Percentiles rank a stretch among this genome's conserved stretches.
Conservation (phyloP, 768 basidiomycete genomes). For the Sporobolomyces pararoseus region DNA sequence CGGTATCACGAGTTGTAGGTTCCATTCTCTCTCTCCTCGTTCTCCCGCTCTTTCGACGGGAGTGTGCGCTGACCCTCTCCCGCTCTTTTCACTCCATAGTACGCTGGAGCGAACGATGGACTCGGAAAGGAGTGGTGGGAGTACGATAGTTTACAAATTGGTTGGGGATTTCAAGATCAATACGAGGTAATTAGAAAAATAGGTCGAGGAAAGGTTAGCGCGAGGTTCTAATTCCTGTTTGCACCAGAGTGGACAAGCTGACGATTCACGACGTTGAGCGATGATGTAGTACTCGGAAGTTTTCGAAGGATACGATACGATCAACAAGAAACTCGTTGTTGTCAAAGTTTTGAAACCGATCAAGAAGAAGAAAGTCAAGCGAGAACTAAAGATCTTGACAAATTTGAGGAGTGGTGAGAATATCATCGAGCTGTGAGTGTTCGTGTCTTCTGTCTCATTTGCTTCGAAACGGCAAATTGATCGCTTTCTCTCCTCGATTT, state of each 20-base stretch:
- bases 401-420: slow-evolving; percentile 95
- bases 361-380: slow-evolving; percentile 62
- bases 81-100: background rate
- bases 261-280: too few species aligned
- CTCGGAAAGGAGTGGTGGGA: slow-evolving; percentile 26
- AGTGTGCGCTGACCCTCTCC: background rate
- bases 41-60: background rate
- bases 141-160: slow-evolving; percentile 15
- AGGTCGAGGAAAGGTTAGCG: slow-evolving; percentile 27
- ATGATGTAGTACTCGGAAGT: slow-evolving; percentile 44
- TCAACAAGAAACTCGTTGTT: slow-evolving; percentile 40
- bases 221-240: too few species aligned
- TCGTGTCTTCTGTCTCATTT: too few species aligned
- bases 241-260: too few species aligned
- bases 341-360: slow-evolving; percentile 41
- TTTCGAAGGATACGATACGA: slow-evolving; percentile 39
- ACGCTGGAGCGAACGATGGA: slow-evolving; percentile 25
- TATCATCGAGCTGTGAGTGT: slow-evolving; percentile 65
- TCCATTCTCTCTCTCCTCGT: background rate
- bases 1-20: slow-evolving; percentile 9
- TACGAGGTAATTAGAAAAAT: slow-evolving; percentile 40
- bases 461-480: too few species aligned
- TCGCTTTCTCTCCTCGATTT: background rate
- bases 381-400: slow-evolving; percentile 96
- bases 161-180: slow-evolving; percentile 30